phyloP scores from a whole-genome alignment of 345 rosid genomes.

The Eucalyptus cloeziana region DNA sequence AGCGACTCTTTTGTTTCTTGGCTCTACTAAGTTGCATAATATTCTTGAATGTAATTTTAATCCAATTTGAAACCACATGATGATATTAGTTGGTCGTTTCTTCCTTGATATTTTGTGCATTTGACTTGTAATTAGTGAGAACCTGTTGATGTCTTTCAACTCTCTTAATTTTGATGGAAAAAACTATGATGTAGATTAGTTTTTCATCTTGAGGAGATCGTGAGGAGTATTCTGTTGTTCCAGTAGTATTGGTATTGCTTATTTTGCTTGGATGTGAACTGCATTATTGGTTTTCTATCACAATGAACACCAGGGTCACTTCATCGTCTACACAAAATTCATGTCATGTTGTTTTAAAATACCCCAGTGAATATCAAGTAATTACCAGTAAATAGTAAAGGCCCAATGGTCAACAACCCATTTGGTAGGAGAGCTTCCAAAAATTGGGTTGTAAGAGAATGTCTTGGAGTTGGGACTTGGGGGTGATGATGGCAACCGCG shows the following conservation, averaged over 20 bases:
- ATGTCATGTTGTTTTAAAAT: background rate
- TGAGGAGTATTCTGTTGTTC: background rate
- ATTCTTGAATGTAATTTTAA: background rate
- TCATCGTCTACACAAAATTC: background rate
- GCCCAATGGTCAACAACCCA: background rate
- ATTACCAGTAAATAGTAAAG: background rate
- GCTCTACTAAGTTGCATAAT: background rate
- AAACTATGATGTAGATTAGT: background rate
- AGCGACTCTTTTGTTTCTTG: background rate
- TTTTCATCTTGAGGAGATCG: background rate
- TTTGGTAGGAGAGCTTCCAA: background rate
- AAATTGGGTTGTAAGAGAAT: background rate
- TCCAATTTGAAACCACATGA: background rate
- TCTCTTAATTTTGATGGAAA: background rate
- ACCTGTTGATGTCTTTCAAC: background rate
- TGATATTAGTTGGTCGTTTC: background rate
- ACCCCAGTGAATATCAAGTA: background rate
- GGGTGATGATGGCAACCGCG: background rate
- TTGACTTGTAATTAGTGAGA: background rate
- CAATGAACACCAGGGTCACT: background rate
- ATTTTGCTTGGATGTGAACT: background rate
- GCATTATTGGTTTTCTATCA: background rate
- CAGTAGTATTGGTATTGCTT: background rate
- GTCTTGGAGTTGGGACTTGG: background rate
- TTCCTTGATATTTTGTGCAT: background rate